Percentiles rank a stretch among this genome's conserved stretches.
These are phyloP conservation scores for Xylaria intraflava DNA, from an alignment of 495 filamentous ascomycete species.

Conservation along the genomic window DNA sequence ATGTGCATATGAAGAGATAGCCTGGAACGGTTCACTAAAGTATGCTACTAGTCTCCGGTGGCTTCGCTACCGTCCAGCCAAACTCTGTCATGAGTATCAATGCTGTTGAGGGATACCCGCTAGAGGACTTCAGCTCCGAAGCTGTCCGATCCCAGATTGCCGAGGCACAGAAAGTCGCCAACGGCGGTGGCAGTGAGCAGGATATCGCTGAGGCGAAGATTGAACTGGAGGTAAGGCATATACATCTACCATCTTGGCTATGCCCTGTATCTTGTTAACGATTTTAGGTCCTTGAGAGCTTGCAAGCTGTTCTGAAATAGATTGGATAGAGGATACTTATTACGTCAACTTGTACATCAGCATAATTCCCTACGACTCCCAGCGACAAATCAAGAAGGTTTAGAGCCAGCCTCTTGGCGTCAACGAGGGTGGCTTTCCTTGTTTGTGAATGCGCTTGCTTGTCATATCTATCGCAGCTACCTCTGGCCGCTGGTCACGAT, in stretches of 20 bases:
- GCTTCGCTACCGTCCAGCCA: constrained; percentile 95
- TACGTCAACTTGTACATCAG: constrained; percentile 26
- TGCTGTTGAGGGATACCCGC: constrained; percentile 85
- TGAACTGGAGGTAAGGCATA: constrained; percentile 79
- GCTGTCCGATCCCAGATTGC: constrained; percentile 71
- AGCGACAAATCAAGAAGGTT: constrained; percentile 11
- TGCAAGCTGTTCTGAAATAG: constrained; percentile 72
- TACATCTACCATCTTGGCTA: neutral
- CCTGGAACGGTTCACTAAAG: constrained; percentile 12
- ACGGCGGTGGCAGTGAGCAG: constrained; percentile 87
- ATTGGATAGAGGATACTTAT: constrained; percentile 19
- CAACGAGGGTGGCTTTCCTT: neutral
- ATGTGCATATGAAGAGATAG: constrained; percentile 35
- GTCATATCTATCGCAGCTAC: constrained; percentile 1
- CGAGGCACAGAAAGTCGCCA: constrained; percentile 92
- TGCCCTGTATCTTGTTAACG: constrained; percentile 3
- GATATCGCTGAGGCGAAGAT: constrained; percentile 98
- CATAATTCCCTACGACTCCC: constrained; percentile 17
- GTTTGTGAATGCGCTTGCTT: constrained; percentile 3
- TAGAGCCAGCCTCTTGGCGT: constrained; percentile 19
- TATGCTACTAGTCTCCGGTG: constrained; percentile 70
- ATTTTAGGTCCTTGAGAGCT: constrained; percentile 62
- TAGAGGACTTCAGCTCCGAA: constrained; percentile 94
- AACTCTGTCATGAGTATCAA: constrained; percentile 95
- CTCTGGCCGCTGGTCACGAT: neutral